Conservation (phyloP, 257 asterid species). For the Henckelia pumila region DNA sequence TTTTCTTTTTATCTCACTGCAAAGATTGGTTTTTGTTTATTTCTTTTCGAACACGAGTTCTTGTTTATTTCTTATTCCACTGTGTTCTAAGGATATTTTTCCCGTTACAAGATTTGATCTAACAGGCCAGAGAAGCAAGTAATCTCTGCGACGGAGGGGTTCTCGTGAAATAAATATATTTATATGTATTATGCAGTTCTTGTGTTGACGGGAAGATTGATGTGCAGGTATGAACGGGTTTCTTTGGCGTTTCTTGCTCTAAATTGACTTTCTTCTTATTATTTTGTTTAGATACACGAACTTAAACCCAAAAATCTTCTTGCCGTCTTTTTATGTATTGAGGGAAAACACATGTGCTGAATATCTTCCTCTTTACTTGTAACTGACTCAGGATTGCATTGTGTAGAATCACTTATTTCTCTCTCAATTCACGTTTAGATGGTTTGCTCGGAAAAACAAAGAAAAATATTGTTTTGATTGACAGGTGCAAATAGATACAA, state of each 20-base stretch:
- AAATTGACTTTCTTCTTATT: background rate
- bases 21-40: too few species aligned
- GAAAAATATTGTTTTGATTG: background rate
- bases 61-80: too few species aligned
- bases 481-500: background rate
- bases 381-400: background rate
- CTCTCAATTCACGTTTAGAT: constrained; percentile 1
- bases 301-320: background rate
- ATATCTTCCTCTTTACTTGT: too few species aligned
- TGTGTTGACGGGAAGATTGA: background rate
- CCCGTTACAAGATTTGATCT: too few species aligned
- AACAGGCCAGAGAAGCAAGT: too few species aligned
- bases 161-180: too few species aligned
- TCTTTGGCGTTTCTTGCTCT: background rate
- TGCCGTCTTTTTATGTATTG: constrained; percentile 1
- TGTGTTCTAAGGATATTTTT: too few species aligned
- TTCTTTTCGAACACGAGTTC: too few species aligned
- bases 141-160: too few species aligned
- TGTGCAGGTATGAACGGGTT: constrained; percentile 7
- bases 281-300: background rate
- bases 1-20: too few species aligned
- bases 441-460: background rate
- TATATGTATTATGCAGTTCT: too few species aligned
- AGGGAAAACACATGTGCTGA: background rate
- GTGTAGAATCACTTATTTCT: background rate